A percentile compares a stretch with the other conserved stretches of the same genome.
phyloP scores from a whole-genome alignment of 2,329 filamentous ascomycete species.

The Alternaria rosae region DNA sequence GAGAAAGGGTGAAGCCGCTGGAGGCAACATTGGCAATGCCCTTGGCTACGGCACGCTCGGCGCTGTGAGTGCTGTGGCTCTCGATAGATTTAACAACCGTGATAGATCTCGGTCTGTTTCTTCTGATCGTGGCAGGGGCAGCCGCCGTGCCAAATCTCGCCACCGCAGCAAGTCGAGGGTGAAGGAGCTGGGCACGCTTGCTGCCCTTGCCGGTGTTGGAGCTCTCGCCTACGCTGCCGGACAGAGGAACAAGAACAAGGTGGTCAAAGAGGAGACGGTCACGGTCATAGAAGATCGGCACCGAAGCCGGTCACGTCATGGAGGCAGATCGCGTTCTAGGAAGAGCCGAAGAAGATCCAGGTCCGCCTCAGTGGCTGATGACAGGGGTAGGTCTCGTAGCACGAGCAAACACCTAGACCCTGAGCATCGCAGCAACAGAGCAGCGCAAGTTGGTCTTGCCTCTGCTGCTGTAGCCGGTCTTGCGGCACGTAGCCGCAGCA shows the following conservation, averaged over 20 bases:
- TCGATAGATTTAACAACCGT: conserved; percentile 59
- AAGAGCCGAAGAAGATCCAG: conserved; percentile 34
- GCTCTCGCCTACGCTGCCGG: conserved; percentile 63
- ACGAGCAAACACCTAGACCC: conserved; percentile 54
- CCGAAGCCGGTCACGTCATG: conserved; percentile 41
- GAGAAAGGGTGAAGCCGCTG: conserved; percentile 62
- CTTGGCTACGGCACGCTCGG: conserved; percentile 68
- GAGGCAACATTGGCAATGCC: conserved; percentile 60
- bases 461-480: conserved; percentile 69
- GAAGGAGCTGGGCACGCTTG: conserved; percentile 64
- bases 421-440: conserved; percentile 64
- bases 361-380: conserved; percentile 48
- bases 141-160: conserved; percentile 37
- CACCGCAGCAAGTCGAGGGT: conserved; percentile 51
- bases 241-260: conserved; percentile 57
- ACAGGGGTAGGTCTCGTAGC: conserved; percentile 50
- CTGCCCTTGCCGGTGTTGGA: conserved; percentile 67
- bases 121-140: conserved; percentile 35
- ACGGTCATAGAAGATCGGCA: conserved; percentile 55
- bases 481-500: conserved; percentile 64
- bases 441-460: conserved; percentile 68
- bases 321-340: conserved; percentile 52
- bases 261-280: conserved; percentile 46
- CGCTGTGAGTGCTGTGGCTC: conserved; percentile 66
- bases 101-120: conserved; percentile 55